Percentiles rank a stretch among this genome's conserved stretches.
Evolutionary conservation across 2,329 filamentous ascomycete species (phyloP).

Genomic region (Metarhizium brunneum): DNA sequence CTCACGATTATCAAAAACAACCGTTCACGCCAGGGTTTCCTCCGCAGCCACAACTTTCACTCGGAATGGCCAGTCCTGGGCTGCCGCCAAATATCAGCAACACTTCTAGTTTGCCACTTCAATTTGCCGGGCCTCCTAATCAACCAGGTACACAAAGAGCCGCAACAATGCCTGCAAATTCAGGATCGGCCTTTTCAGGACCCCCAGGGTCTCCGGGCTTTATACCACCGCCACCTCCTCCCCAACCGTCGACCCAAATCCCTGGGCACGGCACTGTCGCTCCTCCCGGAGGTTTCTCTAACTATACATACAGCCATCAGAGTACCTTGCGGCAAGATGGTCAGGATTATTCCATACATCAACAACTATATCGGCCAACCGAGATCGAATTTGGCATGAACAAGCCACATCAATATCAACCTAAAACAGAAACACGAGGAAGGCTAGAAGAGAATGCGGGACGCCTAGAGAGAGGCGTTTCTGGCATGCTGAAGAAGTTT

Average conservation of each 20-base stretch:
- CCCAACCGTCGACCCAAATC: slow-evolving; percentile 19
- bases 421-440: slow-evolving; percentile 35
- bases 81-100: slow-evolving; percentile 13
- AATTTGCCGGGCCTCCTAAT: slow-evolving; percentile 26
- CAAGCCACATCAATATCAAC: slow-evolving; percentile 26
- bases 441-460: slow-evolving; percentile 58
- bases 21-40: slow-evolving; percentile 45
- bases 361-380: slow-evolving; percentile 61
- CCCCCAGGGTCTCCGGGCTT: slow-evolving; percentile 35
- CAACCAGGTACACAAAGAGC: slow-evolving; percentile 40
- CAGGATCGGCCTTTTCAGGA: slow-evolving; percentile 17
- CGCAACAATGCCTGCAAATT: slow-evolving; percentile 37
- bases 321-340: slow-evolving; percentile 13
- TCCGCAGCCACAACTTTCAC: slow-evolving; percentile 31
- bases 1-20: slow-evolving; percentile 43
- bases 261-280: slow-evolving; percentile 29
- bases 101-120: slow-evolving; percentile 23
- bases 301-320: slow-evolving; percentile 36
- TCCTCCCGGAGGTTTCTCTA: slow-evolving; percentile 46
- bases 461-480: slow-evolving; percentile 59
- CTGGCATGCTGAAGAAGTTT: slow-evolving; percentile 66
- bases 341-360: slow-evolving; percentile 51
- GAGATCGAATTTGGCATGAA: slow-evolving; percentile 41
- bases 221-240: slow-evolving; percentile 25
- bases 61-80: slow-evolving; percentile 32